Evolutionary conservation across 192 early-diverging fungal genomes (phyloP), one percentile per base, ranked within the genome.

Genomic region (Backusella westeae): DNA sequence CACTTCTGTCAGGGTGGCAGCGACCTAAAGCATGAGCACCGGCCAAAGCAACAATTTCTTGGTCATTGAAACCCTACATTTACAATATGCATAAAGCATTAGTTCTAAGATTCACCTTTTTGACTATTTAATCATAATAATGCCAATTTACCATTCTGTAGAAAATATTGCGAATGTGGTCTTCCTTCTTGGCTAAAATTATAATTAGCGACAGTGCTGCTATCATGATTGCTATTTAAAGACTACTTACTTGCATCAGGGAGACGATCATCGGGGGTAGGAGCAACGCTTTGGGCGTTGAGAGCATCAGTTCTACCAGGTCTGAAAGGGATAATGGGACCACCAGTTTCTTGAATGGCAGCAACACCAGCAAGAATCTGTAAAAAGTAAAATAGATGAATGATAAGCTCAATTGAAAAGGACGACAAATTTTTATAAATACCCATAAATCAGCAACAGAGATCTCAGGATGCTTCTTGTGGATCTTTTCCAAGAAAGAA

Each of bases 391-490:
- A 49, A 49, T n/a, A 6, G 4, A 21, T n/a, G 1, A 21, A 49
- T 49, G 15, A 49, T 49, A 49, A 49, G 19, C 5, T n/a, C 46
- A 49, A 49, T n/a, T 17, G 6, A 49, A 26, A 26, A 12, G 3
- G 6, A 14, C 34, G 19, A 66, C 15, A 83, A 21, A 91, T 91
- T 76, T 91, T 94, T 32, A 90, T 91, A 78, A 95, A 85, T 71
- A 91, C 92, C 85, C 92, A 95, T 81, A 96, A 86, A 84, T 96
- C 95, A 79, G 88, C 93, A 84, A 94, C 95, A 9, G 92, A 90
- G 39, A 97, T 91, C 76, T 89, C 78, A 23, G 89, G 90, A 89
- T 94, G 90, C 80, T 94, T 90, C 67, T 86, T 79, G 87, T 97
- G 96, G 81, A 97, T 81, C n/a, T 88, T 85, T 80, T 91, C 90